Base-by-base conservation (phyloP, 2,329 filamentous ascomycete genomes). In the Claviceps maximensis region DNA sequence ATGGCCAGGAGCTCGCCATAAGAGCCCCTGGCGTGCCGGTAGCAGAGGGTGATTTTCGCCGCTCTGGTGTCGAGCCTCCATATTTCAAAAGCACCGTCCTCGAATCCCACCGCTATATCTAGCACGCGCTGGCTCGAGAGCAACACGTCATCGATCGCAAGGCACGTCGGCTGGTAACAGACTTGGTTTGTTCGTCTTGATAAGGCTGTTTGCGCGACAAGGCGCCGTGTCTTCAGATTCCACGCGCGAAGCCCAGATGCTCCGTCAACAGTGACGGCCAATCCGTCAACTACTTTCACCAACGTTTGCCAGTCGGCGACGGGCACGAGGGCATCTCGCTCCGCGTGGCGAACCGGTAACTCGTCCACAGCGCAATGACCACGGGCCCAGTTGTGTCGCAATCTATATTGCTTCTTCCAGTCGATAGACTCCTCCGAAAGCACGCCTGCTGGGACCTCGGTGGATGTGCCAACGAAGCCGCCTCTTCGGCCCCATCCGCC, bases 351-450 rank as follows among this genome's bases (percentile, higher is more conserved):
- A 25, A 89, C 77, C 46, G 82, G 75, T 31, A 96, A 79, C 66
- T 95, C 87, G 38, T 86, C 83, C 13, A 95, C 81, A 40, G 80
- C 84, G 61, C 89, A 95, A 59, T 80, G 83, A 0, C 91, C 93
- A 56, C 77, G 80, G 1, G 86, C 80, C 93, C 93, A 97, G 69
- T 97, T 97, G 65, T 95, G 86, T 47, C 87, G 79, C 49, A 96
- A 74, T 62, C 85, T 88, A 68, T 94, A 97, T 61, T 93, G 86
- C 56, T 80, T 78, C 71, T 94, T 95, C 90, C 90, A 96, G 63
- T 93, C 80, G 23, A 85, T 74, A 8, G 79, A 63, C 23, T 52
- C 48, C n/a, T 52, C 47, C 19, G 56, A 40, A 23, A 51, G 47
- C 23, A 36, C 47, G 15, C 52, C 50, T 36, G 27, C 15, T 36